Evolutionary conservation across 2,329 filamentous ascomycete species (phyloP).

Genomic region (Zopfia rhizophila): DNA sequence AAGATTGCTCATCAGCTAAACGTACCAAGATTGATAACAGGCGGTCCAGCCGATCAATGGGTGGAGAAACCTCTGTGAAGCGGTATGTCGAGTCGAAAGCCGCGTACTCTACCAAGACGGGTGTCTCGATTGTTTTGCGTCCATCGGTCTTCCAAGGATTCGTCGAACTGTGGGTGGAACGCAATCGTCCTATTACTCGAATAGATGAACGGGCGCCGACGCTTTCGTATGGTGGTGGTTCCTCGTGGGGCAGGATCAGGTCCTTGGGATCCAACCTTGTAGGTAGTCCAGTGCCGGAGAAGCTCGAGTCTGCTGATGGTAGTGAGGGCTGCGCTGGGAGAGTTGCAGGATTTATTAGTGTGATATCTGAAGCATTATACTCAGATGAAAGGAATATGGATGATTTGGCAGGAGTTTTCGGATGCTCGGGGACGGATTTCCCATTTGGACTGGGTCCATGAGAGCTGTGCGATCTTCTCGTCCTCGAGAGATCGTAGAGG

Average conservation of each 20-base stretch:
- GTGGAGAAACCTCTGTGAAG: conserved; percentile 58
- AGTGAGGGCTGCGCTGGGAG: conserved; percentile 36
- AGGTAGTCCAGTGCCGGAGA: no score
- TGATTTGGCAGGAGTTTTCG: conserved; percentile 25
- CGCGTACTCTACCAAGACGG: conserved; percentile 77
- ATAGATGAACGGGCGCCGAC: conserved; percentile 56
- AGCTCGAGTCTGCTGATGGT: conserved; percentile 29
- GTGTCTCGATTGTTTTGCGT: conserved; percentile 51
- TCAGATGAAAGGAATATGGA: conserved; percentile 44
- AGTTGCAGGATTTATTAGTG: conserved; percentile 55
- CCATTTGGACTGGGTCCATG: conserved; percentile 27
- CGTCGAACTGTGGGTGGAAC: conserved; percentile 44
- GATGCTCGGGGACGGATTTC: conserved; percentile 33
- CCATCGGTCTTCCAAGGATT: conserved; percentile 53
- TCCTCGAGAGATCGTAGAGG: conserved; percentile 78
- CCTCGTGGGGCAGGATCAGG: conserved; percentile 57
- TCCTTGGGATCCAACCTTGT: conserved; percentile 56
- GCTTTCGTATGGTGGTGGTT: conserved; percentile 61
- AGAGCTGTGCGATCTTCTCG: conserved; percentile 60
- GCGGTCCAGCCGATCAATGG: conserved; percentile 56
- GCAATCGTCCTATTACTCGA: conserved; percentile 58
- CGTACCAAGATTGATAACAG: conserved; percentile 47
- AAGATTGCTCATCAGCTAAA: conserved; percentile 44
- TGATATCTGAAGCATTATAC: conserved; percentile 55
- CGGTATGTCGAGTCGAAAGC: conserved; percentile 60